Evolutionary conservation across 2,329 filamentous ascomycete genomes (phyloP).

Genomic region (Hypoxylon sp.): DNA sequence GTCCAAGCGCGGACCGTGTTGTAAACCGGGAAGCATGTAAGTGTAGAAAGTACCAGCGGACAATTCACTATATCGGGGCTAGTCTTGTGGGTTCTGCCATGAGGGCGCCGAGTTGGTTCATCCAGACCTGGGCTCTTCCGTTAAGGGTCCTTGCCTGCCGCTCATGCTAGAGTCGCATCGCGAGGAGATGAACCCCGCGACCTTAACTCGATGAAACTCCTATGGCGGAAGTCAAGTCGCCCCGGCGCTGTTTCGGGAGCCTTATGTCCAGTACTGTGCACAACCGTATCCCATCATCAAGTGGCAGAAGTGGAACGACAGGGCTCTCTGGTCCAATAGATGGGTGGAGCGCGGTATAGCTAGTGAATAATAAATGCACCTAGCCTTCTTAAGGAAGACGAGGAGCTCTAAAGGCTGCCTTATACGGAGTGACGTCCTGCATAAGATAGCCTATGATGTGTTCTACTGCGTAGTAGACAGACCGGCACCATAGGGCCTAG

Average conservation of each 20-base stretch:
- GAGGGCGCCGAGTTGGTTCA: not conserved
- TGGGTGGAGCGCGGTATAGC: conserved; percentile 27
- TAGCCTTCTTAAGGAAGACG: conserved; percentile 30
- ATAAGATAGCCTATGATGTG: conserved; percentile 29
- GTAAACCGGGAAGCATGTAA: conserved; percentile 10
- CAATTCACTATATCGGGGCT: conserved; percentile 42
- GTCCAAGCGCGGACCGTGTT: conserved; percentile 9
- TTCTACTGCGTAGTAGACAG: conserved; percentile 6
- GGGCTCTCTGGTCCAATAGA: conserved; percentile 24
- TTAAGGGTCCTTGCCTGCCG: conserved; percentile 26
- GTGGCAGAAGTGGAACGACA: conserved; percentile 32
- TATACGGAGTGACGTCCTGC: conserved; percentile 27
- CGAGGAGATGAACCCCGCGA: conserved; percentile 35
- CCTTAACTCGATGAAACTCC: conserved; percentile 40
- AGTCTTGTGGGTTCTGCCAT: conserved; percentile 32
- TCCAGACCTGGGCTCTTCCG: conserved; percentile 19
- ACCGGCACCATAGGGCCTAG: conserved; percentile 35
- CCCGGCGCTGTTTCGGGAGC: conserved; percentile 30
- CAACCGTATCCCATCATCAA: conserved; percentile 14
- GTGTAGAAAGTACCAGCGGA: conserved; percentile 32
- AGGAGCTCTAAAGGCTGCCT: conserved; percentile 18
- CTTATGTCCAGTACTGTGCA: conserved; percentile 16
- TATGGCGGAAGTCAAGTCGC: conserved; percentile 12
- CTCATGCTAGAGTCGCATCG: conserved; percentile 31
- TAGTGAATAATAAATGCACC: conserved; percentile 26